Percentiles rank a stretch among this genome's conserved stretches.
These are phyloP conservation scores for Talaromyces sp. DNA, from an alignment of 2,329 filamentous ascomycete species.

Conservation along the genomic window DNA sequence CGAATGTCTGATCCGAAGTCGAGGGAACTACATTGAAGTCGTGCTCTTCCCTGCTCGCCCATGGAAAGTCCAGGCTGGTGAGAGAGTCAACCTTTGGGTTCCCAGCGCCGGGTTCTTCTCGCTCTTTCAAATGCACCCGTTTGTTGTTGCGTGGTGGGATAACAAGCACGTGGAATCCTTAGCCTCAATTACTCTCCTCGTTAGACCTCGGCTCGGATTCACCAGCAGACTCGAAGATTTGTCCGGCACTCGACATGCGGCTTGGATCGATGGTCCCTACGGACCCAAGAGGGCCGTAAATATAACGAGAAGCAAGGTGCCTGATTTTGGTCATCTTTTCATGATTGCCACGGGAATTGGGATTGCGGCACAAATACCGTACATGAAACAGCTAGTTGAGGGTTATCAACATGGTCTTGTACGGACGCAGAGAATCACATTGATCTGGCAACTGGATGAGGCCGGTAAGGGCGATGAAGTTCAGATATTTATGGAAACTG, in stretches of 20 bases:
- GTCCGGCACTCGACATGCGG: conserved; percentile 15
- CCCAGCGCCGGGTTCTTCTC: conserved; percentile 24
- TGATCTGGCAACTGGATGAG: conserved; percentile 32
- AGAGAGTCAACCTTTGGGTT: conserved; percentile 24
- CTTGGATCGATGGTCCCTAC: conserved; percentile 30
- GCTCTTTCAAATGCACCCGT: conserved; percentile 28
- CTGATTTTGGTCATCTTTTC: conserved; percentile 31
- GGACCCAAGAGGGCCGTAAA: conserved; percentile 22
- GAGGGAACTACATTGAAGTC: conserved; percentile 14
- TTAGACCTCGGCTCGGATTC: conserved; percentile 24
- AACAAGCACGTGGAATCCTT: conserved; percentile 13
- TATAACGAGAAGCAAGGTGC: too few species aligned
- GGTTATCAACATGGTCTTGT: conserved; percentile 24
- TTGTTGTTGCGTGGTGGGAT: conserved; percentile 28
- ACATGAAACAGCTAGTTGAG: conserved; percentile 36
- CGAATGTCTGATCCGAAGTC: conserved; percentile 5
- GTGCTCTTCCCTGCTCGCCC: conserved; percentile 18
- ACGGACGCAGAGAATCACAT: conserved; percentile 25
- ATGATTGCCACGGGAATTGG: conserved; percentile 37
- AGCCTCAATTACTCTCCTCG: conserved; percentile 26
- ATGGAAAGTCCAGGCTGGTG: conserved; percentile 21
- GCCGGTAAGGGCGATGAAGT: too few species aligned
- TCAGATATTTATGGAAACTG: too few species aligned
- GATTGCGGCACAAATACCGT: conserved; percentile 33
- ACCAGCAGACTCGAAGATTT: conserved; percentile 16